Percentiles rank a stretch among this genome's conserved stretches.
These are phyloP conservation scores for Cyclotella sp. DNA, from an alignment of 108 stramenopile genomes.

Conservation along the genomic window DNA sequence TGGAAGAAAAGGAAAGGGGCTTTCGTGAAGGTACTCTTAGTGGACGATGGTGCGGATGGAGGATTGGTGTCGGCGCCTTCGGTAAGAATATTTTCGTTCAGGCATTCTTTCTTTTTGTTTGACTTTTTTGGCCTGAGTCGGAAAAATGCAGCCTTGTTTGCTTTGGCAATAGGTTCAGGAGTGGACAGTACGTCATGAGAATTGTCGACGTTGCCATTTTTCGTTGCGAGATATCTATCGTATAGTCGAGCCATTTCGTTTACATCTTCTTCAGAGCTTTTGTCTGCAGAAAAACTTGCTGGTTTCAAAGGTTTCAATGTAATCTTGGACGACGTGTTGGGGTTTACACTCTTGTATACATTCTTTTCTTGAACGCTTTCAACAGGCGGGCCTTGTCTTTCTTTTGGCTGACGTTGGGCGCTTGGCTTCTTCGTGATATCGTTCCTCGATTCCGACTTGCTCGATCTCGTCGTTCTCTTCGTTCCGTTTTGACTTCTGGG, in stretches of 20 bases:
- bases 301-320: constrained; percentile 3
- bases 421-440: not conserved
- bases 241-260: constrained; percentile 3
- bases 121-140: not conserved
- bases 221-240: not conserved
- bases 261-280: not conserved
- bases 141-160: not conserved
- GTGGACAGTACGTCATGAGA: not conserved
- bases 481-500: not conserved
- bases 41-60: not conserved
- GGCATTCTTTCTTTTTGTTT: constrained; percentile 18
- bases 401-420: not conserved
- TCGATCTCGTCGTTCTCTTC: too few relatives aligned
- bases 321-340: not conserved
- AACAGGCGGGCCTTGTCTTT: not conserved
- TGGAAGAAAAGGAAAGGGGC: not conserved
- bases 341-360: not conserved
- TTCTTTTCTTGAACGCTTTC: not conserved
- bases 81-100: constrained; percentile 32
- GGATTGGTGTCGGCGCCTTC: not conserved
- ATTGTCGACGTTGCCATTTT: not conserved
- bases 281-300: not conserved
- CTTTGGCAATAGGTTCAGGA: not conserved
- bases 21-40: not conserved
- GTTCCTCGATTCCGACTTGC: not conserved